phyloP scores from a whole-genome alignment of 2,329 filamentous ascomycete genomes.

The Lecanicillium sp. region DNA sequence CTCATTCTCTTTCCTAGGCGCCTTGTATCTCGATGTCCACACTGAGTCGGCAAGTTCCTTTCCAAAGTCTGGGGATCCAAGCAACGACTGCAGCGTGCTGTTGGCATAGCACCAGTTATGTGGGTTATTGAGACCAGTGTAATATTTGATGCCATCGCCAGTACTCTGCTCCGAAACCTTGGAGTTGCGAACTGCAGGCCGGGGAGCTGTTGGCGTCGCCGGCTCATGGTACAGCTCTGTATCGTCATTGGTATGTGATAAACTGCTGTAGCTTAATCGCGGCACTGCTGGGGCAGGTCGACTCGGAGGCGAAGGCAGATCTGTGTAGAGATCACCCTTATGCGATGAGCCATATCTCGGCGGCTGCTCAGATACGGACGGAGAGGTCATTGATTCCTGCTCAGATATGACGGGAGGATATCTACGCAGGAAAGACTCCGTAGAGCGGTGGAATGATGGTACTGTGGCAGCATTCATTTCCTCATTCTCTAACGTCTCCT shows the following conservation, averaged over 20 bases:
- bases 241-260: conserved; percentile 36
- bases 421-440: conserved; percentile 76
- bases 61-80: conserved; percentile 63
- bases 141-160: conserved; percentile 16
- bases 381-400: conserved; percentile 52
- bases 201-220: conserved; percentile 30
- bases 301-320: conserved; percentile 49
- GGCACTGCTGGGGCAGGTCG: conserved; percentile 63
- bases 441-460: conserved; percentile 55
- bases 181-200: conserved; percentile 27
- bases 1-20: conserved; percentile 56
- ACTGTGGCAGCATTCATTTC: conserved; percentile 41
- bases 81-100: conserved; percentile 76
- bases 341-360: conserved; percentile 21
- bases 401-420: conserved; percentile 64
- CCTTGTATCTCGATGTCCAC: conserved; percentile 58
- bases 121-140: conserved; percentile 69
- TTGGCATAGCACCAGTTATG: conserved; percentile 88
- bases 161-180: conserved; percentile 40
- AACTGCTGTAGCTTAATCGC: conserved; percentile 71
- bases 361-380: conserved; percentile 16
- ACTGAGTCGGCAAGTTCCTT: conserved; percentile 51
- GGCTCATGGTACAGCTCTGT: conserved; percentile 29
- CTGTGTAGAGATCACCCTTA: conserved; percentile 33
- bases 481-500: conserved; percentile 66